Conservation (phyloP, 148 eudicot genomes). For the Oxyria digyna region DNA sequence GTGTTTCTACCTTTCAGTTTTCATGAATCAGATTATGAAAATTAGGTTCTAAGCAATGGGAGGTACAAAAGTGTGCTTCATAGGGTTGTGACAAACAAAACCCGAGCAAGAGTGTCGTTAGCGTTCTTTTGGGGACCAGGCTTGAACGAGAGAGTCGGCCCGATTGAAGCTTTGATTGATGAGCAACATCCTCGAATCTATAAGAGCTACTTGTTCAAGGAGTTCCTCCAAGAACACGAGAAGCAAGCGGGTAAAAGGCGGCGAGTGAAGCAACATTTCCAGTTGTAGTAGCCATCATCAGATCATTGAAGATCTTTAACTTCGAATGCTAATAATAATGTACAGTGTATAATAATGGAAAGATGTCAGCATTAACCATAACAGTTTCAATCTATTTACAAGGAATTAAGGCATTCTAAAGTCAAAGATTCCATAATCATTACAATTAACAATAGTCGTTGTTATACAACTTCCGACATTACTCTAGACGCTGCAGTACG, state of each 20-base stretch:
- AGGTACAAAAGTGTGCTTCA: slow-evolving; percentile 20
- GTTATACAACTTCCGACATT: neutral
- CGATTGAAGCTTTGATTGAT: slow-evolving; percentile 10
- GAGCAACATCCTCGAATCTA: slow-evolving; percentile 14
- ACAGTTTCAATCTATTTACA: slow-evolving; percentile 5
- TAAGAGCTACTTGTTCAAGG: slow-evolving; percentile 10
- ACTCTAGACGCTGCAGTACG: neutral
- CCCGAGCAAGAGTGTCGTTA: slow-evolving; percentile 10
- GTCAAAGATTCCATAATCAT: neutral
- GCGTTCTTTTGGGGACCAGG: slow-evolving; percentile 18
- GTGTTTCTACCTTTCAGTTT: too few relatives aligned
- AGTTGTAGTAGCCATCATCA: neutral
- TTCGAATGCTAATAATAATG: too few relatives aligned
- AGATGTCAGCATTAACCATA: neutral
- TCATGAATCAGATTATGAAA: neutral
- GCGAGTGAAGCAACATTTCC: slow-evolving; percentile 9
- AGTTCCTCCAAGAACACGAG: slow-evolving; percentile 13
- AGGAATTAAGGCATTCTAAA: neutral
- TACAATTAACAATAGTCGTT: neutral
- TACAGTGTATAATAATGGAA: neutral
- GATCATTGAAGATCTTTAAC: neutral
- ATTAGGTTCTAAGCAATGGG: slow-evolving; percentile 20
- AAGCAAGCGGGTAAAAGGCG: slow-evolving; percentile 17
- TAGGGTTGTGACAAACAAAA: slow-evolving; percentile 16
- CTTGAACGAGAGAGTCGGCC: slow-evolving; percentile 1